phyloP scores from a whole-genome alignment of 805 yeast genomes.

The Saccharomycopsis lassenensis region DNA sequence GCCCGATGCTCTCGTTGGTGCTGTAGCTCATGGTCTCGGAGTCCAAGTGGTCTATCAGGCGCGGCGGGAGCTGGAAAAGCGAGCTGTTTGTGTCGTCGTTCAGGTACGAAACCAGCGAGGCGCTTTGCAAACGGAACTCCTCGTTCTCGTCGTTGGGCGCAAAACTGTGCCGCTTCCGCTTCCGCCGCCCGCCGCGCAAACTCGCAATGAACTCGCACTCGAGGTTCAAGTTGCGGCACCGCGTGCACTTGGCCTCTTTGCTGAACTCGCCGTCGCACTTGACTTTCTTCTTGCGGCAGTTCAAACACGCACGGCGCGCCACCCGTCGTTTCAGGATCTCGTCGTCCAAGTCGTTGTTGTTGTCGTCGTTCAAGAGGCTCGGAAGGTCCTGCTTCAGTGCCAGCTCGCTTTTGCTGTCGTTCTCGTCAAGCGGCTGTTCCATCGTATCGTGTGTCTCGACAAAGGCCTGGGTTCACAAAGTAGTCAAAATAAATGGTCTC shows the following conservation, averaged over 20 bases:
- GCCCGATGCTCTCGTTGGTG: background rate
- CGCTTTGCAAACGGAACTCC: background rate
- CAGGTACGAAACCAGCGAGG: background rate
- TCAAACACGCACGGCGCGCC: slow-evolving; percentile 50
- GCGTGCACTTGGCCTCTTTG: slow-evolving; percentile 21
- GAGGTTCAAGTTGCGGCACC: slow-evolving; percentile 40
- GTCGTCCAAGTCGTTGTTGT: too few relatives aligned
- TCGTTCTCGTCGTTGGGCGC: background rate
- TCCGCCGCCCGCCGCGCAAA: slow-evolving; percentile 46
- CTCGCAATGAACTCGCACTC: slow-evolving; percentile 47
- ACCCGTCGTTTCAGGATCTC: slow-evolving; percentile 41
- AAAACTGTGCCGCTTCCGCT: slow-evolving; percentile 13
- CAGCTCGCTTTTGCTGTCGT: too few relatives aligned
- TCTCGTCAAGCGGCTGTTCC: too few relatives aligned
- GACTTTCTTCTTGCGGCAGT: slow-evolving; percentile 54
- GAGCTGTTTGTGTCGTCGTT: background rate
- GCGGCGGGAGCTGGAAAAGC: too few relatives aligned
- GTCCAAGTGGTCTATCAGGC: too few relatives aligned
- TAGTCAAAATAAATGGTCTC: too few relatives aligned
- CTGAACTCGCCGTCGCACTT: slow-evolving; percentile 52
- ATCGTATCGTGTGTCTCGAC: too few relatives aligned
- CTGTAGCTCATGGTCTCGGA: slow-evolving; percentile 1
- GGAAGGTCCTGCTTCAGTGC: too few relatives aligned
- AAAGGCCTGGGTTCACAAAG: too few relatives aligned
- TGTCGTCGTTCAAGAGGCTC: too few relatives aligned